Evolutionary conservation across 2,329 filamentous ascomycete species (phyloP).

Genomic region (Mycogone perniciosa): DNA sequence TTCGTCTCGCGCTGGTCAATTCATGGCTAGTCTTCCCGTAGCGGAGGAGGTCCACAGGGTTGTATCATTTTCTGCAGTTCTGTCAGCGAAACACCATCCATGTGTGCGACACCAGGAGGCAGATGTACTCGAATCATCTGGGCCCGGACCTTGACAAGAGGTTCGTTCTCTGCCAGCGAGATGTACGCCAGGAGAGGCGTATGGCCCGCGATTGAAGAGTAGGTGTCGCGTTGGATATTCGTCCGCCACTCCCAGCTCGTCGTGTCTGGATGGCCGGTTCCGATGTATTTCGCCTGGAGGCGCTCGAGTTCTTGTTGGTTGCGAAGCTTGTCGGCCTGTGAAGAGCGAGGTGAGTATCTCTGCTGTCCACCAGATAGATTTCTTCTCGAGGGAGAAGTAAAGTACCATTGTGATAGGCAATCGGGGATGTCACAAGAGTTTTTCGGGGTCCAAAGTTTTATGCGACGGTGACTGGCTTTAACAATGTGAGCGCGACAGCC

Average conservation of each 20-base stretch:
- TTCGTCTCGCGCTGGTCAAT: background rate
- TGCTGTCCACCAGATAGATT: background rate
- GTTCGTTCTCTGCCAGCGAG: slow-evolving; percentile 80
- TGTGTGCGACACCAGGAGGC: background rate
- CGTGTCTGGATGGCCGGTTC: slow-evolving; percentile 93
- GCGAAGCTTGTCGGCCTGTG: slow-evolving; percentile 89
- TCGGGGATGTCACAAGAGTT: background rate
- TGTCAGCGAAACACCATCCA: slow-evolving; percentile 9
- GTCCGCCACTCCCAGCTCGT: slow-evolving; percentile 96
- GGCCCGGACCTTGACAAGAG: slow-evolving; percentile 70
- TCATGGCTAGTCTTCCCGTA: slow-evolving; percentile 41
- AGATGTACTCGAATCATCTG: slow-evolving; percentile 65
- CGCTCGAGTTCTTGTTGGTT: slow-evolving; percentile 96
- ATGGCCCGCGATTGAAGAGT: slow-evolving; percentile 83
- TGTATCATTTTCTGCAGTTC: slow-evolving; percentile 59
- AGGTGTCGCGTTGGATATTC: slow-evolving; percentile 91
- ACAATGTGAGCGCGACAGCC: too few relatives aligned
- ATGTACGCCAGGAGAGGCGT: slow-evolving; percentile 84
- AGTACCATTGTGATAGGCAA: slow-evolving; percentile 21
- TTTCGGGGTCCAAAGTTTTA: background rate
- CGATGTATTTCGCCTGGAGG: slow-evolving; percentile 91
- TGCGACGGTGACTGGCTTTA: background rate
- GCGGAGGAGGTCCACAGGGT: slow-evolving; percentile 52
- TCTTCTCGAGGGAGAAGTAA: background rate
- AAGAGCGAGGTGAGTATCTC: background rate